These are phyloP conservation scores for Xerocomus nothofagi DNA, from an alignment of 1,284 basidiomycete genomes.

Conservation along the genomic window DNA sequence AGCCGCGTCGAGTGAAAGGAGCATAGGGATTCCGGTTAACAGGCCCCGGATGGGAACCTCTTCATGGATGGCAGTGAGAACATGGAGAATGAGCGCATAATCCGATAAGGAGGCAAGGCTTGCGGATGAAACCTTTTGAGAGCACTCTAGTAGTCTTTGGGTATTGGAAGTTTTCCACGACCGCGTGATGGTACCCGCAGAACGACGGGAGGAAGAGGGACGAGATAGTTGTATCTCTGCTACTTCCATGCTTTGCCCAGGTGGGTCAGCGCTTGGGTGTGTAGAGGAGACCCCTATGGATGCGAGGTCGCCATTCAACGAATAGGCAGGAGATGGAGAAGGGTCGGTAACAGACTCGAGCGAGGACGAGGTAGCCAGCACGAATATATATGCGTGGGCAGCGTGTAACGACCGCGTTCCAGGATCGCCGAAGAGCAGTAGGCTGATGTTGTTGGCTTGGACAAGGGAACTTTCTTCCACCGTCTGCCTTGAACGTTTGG, in stretches of 20 bases:
- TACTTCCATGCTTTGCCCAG: slow-evolving; percentile 16
- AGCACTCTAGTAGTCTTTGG: slow-evolving; percentile 49
- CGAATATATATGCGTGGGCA: slow-evolving; percentile 75
- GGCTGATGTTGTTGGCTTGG: slow-evolving; percentile 46
- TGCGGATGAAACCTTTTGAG: slow-evolving; percentile 42
- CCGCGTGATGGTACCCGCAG: slow-evolving; percentile 46
- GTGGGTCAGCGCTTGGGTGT: slow-evolving; percentile 36
- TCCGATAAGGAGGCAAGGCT: slow-evolving; percentile 69
- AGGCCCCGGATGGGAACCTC: slow-evolving; percentile 73
- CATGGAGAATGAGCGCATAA: slow-evolving; percentile 70
- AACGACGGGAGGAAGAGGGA: slow-evolving; percentile 46
- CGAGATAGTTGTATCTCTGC: slow-evolving; percentile 32
- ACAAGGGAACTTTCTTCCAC: slow-evolving; percentile 45
- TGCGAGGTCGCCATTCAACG: slow-evolving; percentile 34
- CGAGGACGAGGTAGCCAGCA: slow-evolving; percentile 68
- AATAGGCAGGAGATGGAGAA: slow-evolving; percentile 44
- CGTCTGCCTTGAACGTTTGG: slow-evolving; percentile 44
- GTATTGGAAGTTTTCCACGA: slow-evolving; percentile 57
- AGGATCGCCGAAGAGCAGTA: slow-evolving; percentile 62
- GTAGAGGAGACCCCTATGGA: slow-evolving; percentile 40
- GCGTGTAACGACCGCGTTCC: slow-evolving; percentile 74
- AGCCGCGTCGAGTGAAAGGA: slow-evolving; percentile 71
- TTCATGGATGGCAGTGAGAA: slow-evolving; percentile 69
- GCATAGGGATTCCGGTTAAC: slow-evolving; percentile 81
- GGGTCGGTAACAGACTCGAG: slow-evolving; percentile 49